Percentiles rank a stretch among this genome's conserved stretches.
These are phyloP conservation scores for Backusella liffmaniae DNA, from an alignment of 192 early-diverging fungal species.

Conservation along the genomic window DNA sequence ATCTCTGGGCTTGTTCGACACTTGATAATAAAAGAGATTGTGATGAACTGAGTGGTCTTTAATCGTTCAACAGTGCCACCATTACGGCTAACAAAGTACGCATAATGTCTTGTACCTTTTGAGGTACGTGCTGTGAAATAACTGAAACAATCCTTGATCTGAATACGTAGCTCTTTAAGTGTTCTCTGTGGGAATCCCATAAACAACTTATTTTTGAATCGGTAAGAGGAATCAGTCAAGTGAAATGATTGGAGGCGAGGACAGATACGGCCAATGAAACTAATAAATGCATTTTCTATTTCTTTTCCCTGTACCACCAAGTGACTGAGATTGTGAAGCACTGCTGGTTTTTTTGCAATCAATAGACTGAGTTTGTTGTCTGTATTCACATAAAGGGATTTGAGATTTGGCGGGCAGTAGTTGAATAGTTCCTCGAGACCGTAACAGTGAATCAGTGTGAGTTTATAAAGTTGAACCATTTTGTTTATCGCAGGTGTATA, in stretches of 20 bases:
- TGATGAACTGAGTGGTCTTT: neutral
- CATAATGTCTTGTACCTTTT: neutral
- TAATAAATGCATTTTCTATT: neutral
- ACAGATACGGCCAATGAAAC: neutral
- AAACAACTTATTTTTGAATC: neutral
- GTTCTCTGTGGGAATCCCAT: neutral
- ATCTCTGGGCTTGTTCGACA: neutral
- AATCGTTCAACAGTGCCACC: neutral
- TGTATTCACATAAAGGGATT: neutral
- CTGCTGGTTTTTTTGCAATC: neutral
- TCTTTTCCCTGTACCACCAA: neutral
- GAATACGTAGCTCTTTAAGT: neutral
- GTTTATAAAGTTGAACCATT: neutral
- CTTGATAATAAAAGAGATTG: neutral
- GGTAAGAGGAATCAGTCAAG: neutral
- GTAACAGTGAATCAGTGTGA: neutral
- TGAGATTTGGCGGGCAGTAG: neutral
- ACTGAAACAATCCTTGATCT: neutral
- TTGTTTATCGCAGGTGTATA: neutral
- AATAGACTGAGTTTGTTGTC: neutral
- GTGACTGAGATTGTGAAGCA: neutral
- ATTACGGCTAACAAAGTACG: neutral
- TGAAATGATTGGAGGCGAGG: neutral
- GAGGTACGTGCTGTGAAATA: neutral
- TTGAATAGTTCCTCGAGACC: neutral